Evolutionary conservation across 306 rosid species (phyloP).

Genomic region (Vicia villosa): DNA sequence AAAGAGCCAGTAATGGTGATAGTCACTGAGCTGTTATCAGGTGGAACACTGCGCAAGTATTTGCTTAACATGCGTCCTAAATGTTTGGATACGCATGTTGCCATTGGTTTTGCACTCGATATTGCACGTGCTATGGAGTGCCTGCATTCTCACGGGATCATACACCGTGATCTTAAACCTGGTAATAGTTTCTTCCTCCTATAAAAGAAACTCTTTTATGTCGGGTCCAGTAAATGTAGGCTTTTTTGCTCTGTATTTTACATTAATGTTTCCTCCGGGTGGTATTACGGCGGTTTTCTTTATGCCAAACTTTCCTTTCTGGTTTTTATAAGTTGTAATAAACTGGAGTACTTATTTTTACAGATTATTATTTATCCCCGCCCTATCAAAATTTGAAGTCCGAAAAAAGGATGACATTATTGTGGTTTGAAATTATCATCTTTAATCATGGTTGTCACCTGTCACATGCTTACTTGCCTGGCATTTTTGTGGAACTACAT

Average conservation of each 20-base stretch:
- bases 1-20: slow-evolving; percentile 93
- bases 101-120: slow-evolving; percentile 85
- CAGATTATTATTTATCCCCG: neutral
- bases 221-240: slow-evolving; percentile 10
- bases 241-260: slow-evolving; percentile 13
- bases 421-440: slow-evolving; percentile 29
- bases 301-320: neutral
- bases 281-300: neutral
- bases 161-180: slow-evolving; percentile 94
- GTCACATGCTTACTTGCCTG: slow-evolving; percentile 9
- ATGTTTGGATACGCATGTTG: slow-evolving; percentile 78
- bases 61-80: slow-evolving; percentile 78
- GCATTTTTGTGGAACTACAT: slow-evolving; percentile 26
- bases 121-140: slow-evolving; percentile 98
- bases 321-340: neutral
- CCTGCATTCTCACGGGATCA: slow-evolving; percentile 92
- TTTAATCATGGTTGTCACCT: slow-evolving; percentile 19
- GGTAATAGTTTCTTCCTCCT: slow-evolving; percentile 53
- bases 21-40: slow-evolving; percentile 87
- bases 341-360: neutral
- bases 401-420: slow-evolving; percentile 9
- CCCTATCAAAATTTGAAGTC: neutral
- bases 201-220: neutral
- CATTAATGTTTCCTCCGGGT: neutral
- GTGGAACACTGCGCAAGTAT: slow-evolving; percentile 87